Base-by-base conservation (phyloP, 1,284 basidiomycete species). In the Cutaneotrichosporon daszewskae region DNA sequence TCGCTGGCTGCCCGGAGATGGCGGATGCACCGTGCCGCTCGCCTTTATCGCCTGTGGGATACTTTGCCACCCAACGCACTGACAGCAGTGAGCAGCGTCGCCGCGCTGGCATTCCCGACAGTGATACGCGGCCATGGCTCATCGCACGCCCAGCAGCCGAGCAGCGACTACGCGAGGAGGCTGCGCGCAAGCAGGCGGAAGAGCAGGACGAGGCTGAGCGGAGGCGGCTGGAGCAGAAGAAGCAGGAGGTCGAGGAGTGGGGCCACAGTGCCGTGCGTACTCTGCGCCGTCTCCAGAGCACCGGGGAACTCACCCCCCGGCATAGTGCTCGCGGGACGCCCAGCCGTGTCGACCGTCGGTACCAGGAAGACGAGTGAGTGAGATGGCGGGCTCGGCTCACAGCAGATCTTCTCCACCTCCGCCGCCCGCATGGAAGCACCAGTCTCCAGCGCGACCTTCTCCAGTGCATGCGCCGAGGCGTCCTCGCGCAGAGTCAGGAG, bases 41-140 rank as follows among this genome's bases (percentile, higher is more conserved):
- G 13, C 28, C 13, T 14, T 16, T 31, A 31, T 16, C 7, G 28
- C 13, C 28, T 31, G 28, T 31, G 16, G 26, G 26, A 22, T 22
- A 18, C 16, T 13, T 18, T 3, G 19, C 29, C n/a, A 12, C 7
- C 24, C 13, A 17, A 33, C 20, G 20, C 7, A 20, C 38, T 45
- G 36, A 32, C 26, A 13, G 3, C 37, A 54, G 52, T 5, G 47
- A 54, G 11, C 43, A 50, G 31, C 52, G 52, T 18, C 42, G 52
- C 18, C 48, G 47, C 36, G 52, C 52, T 5, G 52, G 52, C 23
- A 54, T 54, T 20, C 52, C 52, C 4, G 52, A 54, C 37, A 37
- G 26, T 19, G 52, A 54, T 34, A 50, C 39, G 29, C 47, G 52
- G 7, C 52, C 52, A 11, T 54, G 47, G 47, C 36, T 49, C 17